Conservation (phyloP, 2,329 filamentous ascomycete genomes). For the Aschersonia sp. region DNA sequence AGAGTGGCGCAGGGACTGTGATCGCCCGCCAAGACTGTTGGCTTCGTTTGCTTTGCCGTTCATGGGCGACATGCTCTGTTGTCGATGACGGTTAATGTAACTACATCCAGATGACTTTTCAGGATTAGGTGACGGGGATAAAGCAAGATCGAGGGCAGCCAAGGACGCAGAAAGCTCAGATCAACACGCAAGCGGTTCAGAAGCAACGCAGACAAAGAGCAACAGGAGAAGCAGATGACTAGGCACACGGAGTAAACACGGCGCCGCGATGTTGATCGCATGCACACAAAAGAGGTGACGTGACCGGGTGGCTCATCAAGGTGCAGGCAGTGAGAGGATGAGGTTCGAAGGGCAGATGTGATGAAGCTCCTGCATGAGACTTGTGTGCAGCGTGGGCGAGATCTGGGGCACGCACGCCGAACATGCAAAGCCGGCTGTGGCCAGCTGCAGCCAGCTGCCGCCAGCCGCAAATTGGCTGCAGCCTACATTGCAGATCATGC, state of each 20-base stretch:
- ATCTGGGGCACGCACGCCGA: background rate
- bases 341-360: background rate
- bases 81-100: constrained; percentile 51
- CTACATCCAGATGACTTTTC: constrained; percentile 41
- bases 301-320: background rate
- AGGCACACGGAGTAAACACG: background rate
- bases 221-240: constrained; percentile 3
- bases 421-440: background rate
- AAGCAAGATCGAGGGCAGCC: constrained; percentile 65
- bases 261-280: background rate
- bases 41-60: constrained; percentile 29
- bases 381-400: background rate
- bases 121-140: constrained; percentile 50
- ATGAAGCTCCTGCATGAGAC: background rate
- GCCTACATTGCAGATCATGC: constrained; percentile 3
- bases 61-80: constrained; percentile 40
- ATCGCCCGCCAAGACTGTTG: constrained; percentile 30
- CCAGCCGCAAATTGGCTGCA: background rate
- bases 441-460: background rate
- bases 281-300: background rate
- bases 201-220: constrained; percentile 8
- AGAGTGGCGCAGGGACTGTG: constrained; percentile 40
- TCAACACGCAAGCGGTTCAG: constrained; percentile 15
- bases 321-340: background rate
- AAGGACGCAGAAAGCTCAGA: constrained; percentile 65